Evolutionary conservation across 169 alveolate genomes (phyloP), one percentile per base, ranked within the genome.

Genomic region (Plasmodium gonderi): DNA sequence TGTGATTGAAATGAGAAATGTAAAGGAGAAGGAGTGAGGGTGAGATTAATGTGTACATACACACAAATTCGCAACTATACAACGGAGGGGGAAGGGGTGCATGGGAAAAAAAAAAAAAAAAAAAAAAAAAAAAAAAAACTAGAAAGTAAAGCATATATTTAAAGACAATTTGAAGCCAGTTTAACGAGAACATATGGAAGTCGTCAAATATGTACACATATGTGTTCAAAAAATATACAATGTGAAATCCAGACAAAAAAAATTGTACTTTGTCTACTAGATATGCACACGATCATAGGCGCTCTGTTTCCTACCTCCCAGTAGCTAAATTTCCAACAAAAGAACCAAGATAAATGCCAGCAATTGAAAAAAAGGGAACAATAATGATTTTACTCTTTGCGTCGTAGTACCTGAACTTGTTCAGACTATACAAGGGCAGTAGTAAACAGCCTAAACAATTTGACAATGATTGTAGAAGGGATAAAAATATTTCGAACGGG

Each of bases 331-430:
- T 83, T 11, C 92, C 92, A 64, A 36, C 12, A 36, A 83, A 83
- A 20, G 78, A 74, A 42, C 92, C 92, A 2, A 83, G 44, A 64
- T 83, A 83, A 54, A 83, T 72, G 11, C 92, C 92, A 36, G 67
- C 76, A 7, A 83, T 83, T 11, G 92, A 45, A 38, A 74, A 72
- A 83, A 83, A 83, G 3, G 92, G 92, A 9, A 64, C 26, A 42
- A 83, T 76, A 8, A 83, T 83, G 3, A 69, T 17, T 83, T 83
- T 83, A 26, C 79, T 83, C 31, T 83, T 83, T 2, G 78, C 67
- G 47, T 83, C 92, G 44, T 83, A 83, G 65, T 83, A 83, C 44
- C 23, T 83, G 44, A 83, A 83, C 68, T 72, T 69, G 36, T 49
- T 44, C 12, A 72, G 31, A 51, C 85, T 20, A 31, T 72, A 83